These are phyloP conservation scores for Papiliotrema flavescens DNA, from an alignment of 1,284 basidiomycete genomes.

Conservation along the genomic window DNA sequence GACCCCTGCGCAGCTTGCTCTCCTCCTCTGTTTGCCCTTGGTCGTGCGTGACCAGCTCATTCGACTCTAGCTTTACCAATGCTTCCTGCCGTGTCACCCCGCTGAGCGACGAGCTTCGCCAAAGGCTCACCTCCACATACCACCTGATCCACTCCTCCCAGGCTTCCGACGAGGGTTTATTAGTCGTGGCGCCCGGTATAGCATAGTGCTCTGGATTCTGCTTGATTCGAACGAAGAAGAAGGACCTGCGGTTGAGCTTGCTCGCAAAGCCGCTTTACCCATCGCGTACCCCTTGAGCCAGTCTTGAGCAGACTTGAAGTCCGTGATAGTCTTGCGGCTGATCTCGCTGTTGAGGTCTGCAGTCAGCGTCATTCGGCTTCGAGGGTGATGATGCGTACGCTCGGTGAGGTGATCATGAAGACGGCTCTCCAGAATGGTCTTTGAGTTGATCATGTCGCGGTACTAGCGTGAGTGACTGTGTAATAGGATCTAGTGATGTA, in stretches of 20 bases:
- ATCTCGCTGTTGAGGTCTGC: conserved; percentile 84
- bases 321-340: conserved; percentile 71
- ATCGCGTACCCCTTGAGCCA: conserved; percentile 66
- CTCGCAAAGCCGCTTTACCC: not conserved
- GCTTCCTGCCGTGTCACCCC: conserved; percentile 51
- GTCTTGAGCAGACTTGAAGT: conserved; percentile 59
- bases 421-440: conserved; percentile 74
- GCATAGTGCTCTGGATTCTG: conserved; percentile 76
- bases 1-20: conserved; percentile 5
- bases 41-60: conserved; percentile 56
- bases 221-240: conserved; percentile 75
- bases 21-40: conserved; percentile 20
- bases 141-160: conserved; percentile 67
- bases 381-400: conserved; percentile 42
- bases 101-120: not conserved
- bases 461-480: conserved; percentile 15
- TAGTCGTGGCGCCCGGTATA: conserved; percentile 36
- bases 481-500: conserved; percentile 6
- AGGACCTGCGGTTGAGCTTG: conserved; percentile 54
- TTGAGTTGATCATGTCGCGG: conserved; percentile 38
- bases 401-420: conserved; percentile 79
- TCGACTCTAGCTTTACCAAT: conserved; percentile 58
- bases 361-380: not conserved
- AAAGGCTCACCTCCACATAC: conserved; percentile 55
- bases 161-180: conserved; percentile 13